Conservation (phyloP, 108 stramenopile genomes). For the Pseudonitzschia multistriata region DNA sequence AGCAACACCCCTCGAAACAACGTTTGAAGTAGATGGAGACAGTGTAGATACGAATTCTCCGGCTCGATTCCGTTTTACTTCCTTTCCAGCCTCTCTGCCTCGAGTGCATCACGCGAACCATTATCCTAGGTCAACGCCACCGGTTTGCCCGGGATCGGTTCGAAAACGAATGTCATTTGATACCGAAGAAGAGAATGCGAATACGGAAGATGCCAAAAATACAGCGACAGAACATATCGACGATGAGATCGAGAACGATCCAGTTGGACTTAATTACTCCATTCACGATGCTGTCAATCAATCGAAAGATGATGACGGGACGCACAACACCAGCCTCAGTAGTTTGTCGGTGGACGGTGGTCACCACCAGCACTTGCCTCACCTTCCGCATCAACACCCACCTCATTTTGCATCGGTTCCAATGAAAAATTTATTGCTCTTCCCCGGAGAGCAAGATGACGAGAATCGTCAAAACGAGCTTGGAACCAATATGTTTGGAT, state of each 20-base stretch:
- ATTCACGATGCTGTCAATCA: conserved; percentile 6
- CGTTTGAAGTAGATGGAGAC: conserved; percentile 25
- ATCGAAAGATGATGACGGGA: conserved; percentile 30
- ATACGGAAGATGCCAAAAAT: background rate
- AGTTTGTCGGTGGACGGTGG: conserved; percentile 37
- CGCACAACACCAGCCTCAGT: conserved; percentile 41
- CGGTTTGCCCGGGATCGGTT: conserved; percentile 28
- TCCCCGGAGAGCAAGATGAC: conserved; percentile 30
- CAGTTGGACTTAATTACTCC: background rate
- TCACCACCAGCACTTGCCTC: conserved; percentile 23
- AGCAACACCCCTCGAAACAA: conserved; percentile 19
- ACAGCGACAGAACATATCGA: background rate
- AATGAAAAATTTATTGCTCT: conserved; percentile 6
- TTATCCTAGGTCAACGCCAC: conserved; percentile 7
- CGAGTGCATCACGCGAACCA: conserved; percentile 42
- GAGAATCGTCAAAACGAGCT: conserved; percentile 21
- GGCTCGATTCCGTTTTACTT: conserved; percentile 70
- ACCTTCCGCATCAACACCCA: conserved; percentile 42
- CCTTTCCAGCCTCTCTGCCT: conserved; percentile 83
- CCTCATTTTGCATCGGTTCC: conserved; percentile 39
- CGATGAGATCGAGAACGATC: background rate
- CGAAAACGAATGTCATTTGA: conserved; percentile 35
- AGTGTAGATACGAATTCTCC: conserved; percentile 40
- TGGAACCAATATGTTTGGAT: conserved; percentile 34
- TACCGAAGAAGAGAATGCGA: conserved; percentile 5